Conservation (phyloP, 2,329 filamentous ascomycete species). For the Fusarium newnesense region DNA sequence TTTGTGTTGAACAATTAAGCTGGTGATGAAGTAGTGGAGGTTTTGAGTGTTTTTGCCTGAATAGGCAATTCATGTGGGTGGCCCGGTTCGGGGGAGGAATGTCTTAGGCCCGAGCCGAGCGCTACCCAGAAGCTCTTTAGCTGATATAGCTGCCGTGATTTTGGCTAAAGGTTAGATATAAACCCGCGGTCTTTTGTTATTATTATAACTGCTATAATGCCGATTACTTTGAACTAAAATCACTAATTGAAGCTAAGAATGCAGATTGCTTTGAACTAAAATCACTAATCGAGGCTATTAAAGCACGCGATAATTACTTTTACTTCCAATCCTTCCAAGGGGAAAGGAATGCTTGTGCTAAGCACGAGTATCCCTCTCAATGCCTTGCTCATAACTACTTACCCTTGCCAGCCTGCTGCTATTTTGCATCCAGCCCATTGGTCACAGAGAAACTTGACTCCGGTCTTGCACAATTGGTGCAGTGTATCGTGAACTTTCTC, state of each 20-base stretch:
- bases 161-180: neutral
- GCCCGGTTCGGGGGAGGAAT: neutral
- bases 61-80: neutral
- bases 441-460: neutral
- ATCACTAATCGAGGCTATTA: neutral
- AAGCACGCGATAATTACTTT: neutral
- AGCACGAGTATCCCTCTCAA: neutral
- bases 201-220: neutral
- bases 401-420: neutral
- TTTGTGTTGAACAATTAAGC: neutral
- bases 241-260: neutral
- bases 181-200: neutral
- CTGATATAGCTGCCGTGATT: neutral
- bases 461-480: neutral
- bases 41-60: neutral
- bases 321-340: neutral
- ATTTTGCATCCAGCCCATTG: fast-evolving
- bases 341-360: neutral
- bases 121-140: neutral
- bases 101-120: neutral
- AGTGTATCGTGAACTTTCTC: neutral
- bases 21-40: neutral
- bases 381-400: neutral
- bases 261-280: neutral
- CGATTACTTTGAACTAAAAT: neutral